Evolutionary conservation across 257 asterid species (phyloP).

Genomic region (Lycium barbarum): DNA sequence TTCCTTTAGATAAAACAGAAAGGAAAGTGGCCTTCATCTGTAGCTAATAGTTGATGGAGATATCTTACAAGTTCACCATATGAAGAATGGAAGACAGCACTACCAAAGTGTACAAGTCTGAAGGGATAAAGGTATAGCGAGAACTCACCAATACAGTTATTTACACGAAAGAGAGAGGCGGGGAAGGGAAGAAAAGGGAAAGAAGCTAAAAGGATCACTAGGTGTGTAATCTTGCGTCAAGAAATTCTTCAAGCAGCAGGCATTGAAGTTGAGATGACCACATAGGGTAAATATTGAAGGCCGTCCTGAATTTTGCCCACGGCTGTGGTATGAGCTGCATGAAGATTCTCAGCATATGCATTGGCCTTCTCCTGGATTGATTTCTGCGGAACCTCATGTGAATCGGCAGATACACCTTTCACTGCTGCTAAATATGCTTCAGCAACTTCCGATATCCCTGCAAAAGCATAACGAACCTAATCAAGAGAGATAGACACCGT

Average conservation of each 20-base stretch:
- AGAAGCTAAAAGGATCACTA: slow-evolving; percentile 23
- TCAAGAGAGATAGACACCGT: neutral
- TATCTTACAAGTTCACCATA: slow-evolving; percentile 13
- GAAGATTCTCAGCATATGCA: slow-evolving; percentile 63
- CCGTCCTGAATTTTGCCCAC: slow-evolving; percentile 85
- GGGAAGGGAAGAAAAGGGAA: neutral
- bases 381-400: slow-evolving; percentile 52
- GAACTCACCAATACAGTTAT: slow-evolving; percentile 43
- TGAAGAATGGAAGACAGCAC: slow-evolving; percentile 7
- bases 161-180: slow-evolving; percentile 41
- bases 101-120: neutral
- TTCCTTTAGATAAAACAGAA: slow-evolving; percentile 50
- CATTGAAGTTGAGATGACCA: slow-evolving; percentile 77
- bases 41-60: neutral
- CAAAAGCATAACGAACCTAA: slow-evolving; percentile 25
- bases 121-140: neutral
- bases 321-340: slow-evolving; percentile 69
- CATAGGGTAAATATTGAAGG: slow-evolving; percentile 67
- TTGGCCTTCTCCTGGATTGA: slow-evolving; percentile 70
- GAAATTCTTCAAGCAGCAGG: slow-evolving; percentile 57
- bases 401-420: slow-evolving; percentile 56
- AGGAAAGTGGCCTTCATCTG: slow-evolving; percentile 41
- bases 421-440: slow-evolving; percentile 79
- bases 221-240: slow-evolving; percentile 2
- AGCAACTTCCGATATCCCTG: slow-evolving; percentile 92